Percentiles rank a stretch among this genome's conserved stretches.
phyloP scores from a whole-genome alignment of 306 rosid genomes.

The Quercus mongolica region DNA sequence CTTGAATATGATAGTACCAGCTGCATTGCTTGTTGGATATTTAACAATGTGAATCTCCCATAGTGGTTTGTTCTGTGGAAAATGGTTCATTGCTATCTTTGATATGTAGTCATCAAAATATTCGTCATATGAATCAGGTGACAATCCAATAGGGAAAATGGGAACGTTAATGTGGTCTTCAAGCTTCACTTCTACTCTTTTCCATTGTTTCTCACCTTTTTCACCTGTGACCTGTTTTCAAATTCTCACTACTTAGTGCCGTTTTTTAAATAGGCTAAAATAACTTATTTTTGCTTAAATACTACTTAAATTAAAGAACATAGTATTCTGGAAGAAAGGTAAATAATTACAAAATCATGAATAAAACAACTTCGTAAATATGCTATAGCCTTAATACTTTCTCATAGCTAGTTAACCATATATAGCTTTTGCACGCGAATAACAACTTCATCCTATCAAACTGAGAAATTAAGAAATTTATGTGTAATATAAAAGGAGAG shows the following conservation, averaged over 20 bases:
- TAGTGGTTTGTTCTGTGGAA: slow-evolving; percentile 8
- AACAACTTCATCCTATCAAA: not conserved
- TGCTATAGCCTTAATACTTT: too few species aligned
- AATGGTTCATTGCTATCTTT: not conserved
- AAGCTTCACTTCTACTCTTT: not conserved
- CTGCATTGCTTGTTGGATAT: slow-evolving; percentile 10
- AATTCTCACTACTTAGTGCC: not conserved
- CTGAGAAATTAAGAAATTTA: not conserved
- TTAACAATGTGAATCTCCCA: slow-evolving; percentile 11
- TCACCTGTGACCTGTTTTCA: not conserved
- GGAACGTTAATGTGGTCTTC: slow-evolving; percentile 7
- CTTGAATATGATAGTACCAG: not conserved
- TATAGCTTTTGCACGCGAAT: too few species aligned
- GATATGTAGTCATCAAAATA: not conserved
- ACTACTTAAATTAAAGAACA: too few species aligned
- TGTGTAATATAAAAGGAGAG: not conserved
- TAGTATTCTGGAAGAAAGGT: too few species aligned
- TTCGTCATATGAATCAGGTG: not conserved
- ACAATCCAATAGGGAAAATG: not conserved
- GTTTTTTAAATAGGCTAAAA: not conserved
- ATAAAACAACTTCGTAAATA: too few species aligned
- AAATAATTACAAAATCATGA: too few species aligned
- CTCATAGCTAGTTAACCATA: too few species aligned
- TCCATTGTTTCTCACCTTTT: not conserved
- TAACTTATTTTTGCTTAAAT: too few species aligned